Evolutionary conservation across 305 asterid species (phyloP), one percentile per base, ranked within the genome.

Genomic region (Fraxinus ornus): DNA sequence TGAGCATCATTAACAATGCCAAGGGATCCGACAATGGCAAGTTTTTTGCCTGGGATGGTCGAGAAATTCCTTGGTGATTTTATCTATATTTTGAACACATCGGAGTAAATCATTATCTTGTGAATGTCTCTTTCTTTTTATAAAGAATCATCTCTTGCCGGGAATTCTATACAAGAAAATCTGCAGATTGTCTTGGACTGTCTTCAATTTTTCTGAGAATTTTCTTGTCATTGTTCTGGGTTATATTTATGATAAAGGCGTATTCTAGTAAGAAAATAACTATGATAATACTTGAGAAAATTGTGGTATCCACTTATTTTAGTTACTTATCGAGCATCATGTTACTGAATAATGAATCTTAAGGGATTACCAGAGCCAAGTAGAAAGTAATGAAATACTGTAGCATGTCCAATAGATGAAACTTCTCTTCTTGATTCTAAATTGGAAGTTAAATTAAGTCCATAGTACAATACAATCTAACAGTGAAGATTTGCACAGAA

Each of bases 21-120:
- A 89, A 92, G 79, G 81, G 73, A 52, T 86, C 92, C 2, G 98
- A 95, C 85, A 95, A 94, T 60, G 97, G 97, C 79, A 93, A 92
- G 86, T 95, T 94, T 84, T 92, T 94, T 76, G 98, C 98, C 22
- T 95, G 98, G 98, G 98, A 95, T 86, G 97, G 98, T 41, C 91
- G 90, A 80, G 91, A 94, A 87, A 93, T 94, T 79, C 97, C 92
- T 17, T 95, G 97, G 99, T 94, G 87, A 92, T 80, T 57, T 3
- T 60, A 60, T 7, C 70, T 7, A 1, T 13, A 60, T 17, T 64
- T 4, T 13, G 55, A 33, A 3, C 36, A 33, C 36, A 33, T 33
- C 36, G 36, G 6, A 0, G 5, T 4, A 33, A 33, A 33, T 33
- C 36, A 33, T 0, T 33, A 33, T 33, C 64, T 21, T 78, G 55